Percentiles rank a stretch among this genome's conserved stretches.
Evolutionary conservation across 257 asterid genomes (phyloP).

Genomic region (Rauvolfia tetraphylla): DNA sequence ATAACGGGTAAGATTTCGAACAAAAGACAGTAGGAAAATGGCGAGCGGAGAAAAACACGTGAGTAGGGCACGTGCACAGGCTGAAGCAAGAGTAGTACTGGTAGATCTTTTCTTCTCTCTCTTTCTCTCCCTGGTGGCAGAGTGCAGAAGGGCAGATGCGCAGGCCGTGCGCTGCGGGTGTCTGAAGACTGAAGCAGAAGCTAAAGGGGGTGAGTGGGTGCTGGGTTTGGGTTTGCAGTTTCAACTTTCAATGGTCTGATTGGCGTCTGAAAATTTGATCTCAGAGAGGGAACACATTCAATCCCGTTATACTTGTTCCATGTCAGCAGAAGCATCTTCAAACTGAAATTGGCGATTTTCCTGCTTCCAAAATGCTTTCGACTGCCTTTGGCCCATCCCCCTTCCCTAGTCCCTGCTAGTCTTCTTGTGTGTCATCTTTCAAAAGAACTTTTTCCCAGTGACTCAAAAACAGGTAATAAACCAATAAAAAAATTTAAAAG

Average conservation of each 20-base stretch:
- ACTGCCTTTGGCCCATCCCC: constrained; percentile 15
- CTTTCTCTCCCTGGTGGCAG: neutral
- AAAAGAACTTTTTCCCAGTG: neutral
- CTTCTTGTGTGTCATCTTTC: neutral
- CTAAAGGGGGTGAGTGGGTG: neutral
- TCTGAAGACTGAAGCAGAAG: constrained; percentile 5
- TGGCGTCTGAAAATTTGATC: constrained; percentile 10
- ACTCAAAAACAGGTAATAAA: no score
- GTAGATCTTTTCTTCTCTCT: neutral
- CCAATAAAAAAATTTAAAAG: no score
- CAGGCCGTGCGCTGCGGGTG: constrained; percentile 1
- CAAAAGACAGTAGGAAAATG: no score
- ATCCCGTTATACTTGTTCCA: neutral
- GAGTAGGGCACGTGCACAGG: constrained; percentile 17
- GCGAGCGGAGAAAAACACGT: constrained; percentile 2
- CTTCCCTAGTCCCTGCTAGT: neutral
- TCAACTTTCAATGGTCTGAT: constrained; percentile 12
- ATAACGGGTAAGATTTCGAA: no score
- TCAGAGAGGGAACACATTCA: neutral
- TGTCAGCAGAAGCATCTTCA: constrained; percentile 18
- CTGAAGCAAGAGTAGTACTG: neutral
- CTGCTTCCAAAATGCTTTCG: constrained; percentile 11
- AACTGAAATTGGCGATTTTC: constrained; percentile 21
- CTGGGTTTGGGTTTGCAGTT: neutral
- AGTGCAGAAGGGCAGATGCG: neutral